Percentiles rank a stretch among this genome's conserved stretches.
phyloP scores from a whole-genome alignment of 176 grass and related monocot genomes.

The Alloteropsis semialata region DNA sequence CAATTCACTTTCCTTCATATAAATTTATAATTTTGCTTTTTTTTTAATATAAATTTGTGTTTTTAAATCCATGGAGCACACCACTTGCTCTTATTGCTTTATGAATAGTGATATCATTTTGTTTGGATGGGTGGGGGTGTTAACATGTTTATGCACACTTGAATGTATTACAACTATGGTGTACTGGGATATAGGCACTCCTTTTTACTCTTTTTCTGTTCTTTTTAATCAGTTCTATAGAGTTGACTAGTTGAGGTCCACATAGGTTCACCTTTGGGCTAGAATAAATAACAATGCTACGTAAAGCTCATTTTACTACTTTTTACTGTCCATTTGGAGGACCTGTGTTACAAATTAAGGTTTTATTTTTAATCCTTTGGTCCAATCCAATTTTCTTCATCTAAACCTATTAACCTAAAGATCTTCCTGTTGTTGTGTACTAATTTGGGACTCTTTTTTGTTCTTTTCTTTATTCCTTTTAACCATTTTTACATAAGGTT shows the following conservation, averaged over 20 bases:
- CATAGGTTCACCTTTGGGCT: neutral
- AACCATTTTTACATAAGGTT: neutral
- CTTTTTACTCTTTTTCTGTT: neutral
- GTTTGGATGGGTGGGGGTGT: no score
- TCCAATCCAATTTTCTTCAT: neutral
- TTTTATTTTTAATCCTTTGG: neutral
- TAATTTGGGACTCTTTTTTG: neutral
- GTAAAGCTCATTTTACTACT: neutral
- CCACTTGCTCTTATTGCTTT: no score
- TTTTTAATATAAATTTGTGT: no score
- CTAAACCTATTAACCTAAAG: neutral
- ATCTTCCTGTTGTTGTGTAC: neutral
- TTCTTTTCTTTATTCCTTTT: no score
- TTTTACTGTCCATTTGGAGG: neutral
- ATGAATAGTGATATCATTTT: no score
- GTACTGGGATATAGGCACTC: neutral
- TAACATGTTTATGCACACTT: no score
- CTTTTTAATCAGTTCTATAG: neutral
- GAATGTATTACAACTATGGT: neutral
- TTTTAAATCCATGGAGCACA: no score
- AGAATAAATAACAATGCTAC: neutral
- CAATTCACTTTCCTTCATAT: neutral
- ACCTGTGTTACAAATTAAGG: neutral
- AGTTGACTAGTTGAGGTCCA: neutral
- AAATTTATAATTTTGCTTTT: no score